These are phyloP conservation scores for Fusarium sp. DNA, from an alignment of 2,329 filamentous ascomycete genomes.

Conservation along the genomic window DNA sequence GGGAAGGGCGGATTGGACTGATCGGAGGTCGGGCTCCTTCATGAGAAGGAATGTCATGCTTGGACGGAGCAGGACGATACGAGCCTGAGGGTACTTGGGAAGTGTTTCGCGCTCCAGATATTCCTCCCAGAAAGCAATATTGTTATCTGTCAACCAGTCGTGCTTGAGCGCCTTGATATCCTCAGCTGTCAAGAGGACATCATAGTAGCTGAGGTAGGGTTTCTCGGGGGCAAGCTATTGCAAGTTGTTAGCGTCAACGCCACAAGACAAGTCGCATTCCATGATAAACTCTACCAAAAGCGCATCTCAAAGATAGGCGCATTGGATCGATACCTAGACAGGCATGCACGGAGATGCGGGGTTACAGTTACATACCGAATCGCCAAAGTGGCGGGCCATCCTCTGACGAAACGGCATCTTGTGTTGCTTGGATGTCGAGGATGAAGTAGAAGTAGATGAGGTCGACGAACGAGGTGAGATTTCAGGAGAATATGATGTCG, in stretches of 20 bases:
- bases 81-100: conserved; percentile 79
- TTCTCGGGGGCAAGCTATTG: conserved; percentile 61
- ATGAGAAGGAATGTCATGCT: conserved; percentile 93
- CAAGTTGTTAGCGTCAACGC: conserved; percentile 18
- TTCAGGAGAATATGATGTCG: conserved; percentile 21
- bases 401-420: conserved; percentile 55
- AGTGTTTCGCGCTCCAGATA: conserved; percentile 92
- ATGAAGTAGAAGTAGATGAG: conserved; percentile 18
- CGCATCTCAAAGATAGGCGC: conserved; percentile 20
- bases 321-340: not conserved
- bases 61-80: conserved; percentile 90
- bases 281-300: conserved; percentile 1
- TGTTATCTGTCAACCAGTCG: conserved; percentile 98
- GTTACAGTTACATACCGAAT: conserved; percentile 54
- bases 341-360: conserved; percentile 25
- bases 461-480: conserved; percentile 18
- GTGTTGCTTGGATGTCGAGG: conserved; percentile 30
- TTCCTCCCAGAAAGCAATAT: conserved; percentile 98
- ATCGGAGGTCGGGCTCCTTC: conserved; percentile 70
- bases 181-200: conserved; percentile 75
- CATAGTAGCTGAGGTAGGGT: conserved; percentile 55
- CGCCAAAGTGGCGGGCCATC: conserved; percentile 60
- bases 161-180: conserved; percentile 88
- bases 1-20: conserved; percentile 76
- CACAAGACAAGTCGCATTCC: conserved; percentile 10